Base-by-base conservation (phyloP, 495 filamentous ascomycete species). In the Trichoderma gamsii region DNA sequence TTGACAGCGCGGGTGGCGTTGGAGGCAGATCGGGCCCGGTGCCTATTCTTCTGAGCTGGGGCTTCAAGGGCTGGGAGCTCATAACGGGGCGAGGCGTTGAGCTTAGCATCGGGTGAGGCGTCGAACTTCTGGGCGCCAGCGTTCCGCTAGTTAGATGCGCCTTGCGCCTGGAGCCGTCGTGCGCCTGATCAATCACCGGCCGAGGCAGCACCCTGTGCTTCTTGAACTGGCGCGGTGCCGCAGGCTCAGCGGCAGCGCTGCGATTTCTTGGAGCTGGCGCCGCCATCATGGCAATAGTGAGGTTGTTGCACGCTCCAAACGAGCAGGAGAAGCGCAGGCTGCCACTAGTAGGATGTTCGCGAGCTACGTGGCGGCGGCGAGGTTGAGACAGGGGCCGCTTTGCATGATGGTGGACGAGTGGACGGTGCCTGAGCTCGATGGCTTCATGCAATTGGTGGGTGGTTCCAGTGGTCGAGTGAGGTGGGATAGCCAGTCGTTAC, bases 171-270 rank as follows among this genome's bases (percentile, higher is more conserved):
- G 63, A 13, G 35, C 63, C 2, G 15, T 73, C 73, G 9, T 63
- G 63, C 29, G 56, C 23, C 56, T 32, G 56, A 16, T 61, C 56
- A 63, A 11, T 80, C 66, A 74, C 77, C 46, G 83, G 84, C 67
- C 80, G 83, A 43, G 84, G 84, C 27, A 86, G 76, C 27, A 77
- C 74, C 72, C 84, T 85, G 72, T 85, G 84, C 71, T 79, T 85
- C 74, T 80, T 86, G 73, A 86, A 80, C 66, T 80, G 78, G 46
- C 72, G 76, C 73, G 73, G 79, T 27, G 21, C 59, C 21, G 51
- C 32, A 38, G 16, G 32, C 56, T 13, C 56, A 27, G 56, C 15
- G 3, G n/a, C 56, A 9, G 25, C 16, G 56, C 23, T 61, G 56
- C 1, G 23, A 61, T 27, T 27, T 25, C 27, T 61, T 25, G 11